These are phyloP conservation scores for Dendrostoma leiphaemia DNA, from an alignment of 2,329 filamentous ascomycete genomes.

Conservation along the genomic window DNA sequence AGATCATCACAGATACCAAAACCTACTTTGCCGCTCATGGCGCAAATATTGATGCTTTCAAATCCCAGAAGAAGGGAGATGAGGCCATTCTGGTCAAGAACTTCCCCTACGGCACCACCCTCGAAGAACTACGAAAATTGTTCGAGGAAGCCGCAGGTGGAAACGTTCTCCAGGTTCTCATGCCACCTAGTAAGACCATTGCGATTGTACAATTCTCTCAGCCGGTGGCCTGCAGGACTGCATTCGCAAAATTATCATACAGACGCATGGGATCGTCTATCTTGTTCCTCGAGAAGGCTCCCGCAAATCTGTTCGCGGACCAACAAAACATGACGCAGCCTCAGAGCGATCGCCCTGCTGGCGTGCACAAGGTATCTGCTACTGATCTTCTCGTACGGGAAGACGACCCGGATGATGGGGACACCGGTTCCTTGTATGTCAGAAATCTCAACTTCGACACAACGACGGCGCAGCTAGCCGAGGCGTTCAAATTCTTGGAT, in stretches of 20 bases:
- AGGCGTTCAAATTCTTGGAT: slow-evolving; percentile 76
- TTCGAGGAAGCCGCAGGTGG: slow-evolving; percentile 76
- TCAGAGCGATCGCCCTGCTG: slow-evolving; percentile 36
- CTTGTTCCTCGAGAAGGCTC: slow-evolving; percentile 90
- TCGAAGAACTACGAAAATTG: slow-evolving; percentile 73
- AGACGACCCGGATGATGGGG: slow-evolving; percentile 50
- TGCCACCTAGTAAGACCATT: slow-evolving; percentile 90
- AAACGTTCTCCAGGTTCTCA: slow-evolving; percentile 75
- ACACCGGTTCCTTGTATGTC: slow-evolving; percentile 84
- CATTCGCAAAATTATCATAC: slow-evolving; percentile 84
- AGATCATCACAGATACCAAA: slow-evolving; percentile 95
- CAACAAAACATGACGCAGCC: slow-evolving; percentile 26
- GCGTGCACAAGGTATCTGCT: slow-evolving; percentile 62
- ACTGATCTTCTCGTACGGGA: slow-evolving; percentile 65
- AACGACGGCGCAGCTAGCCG: slow-evolving; percentile 70
- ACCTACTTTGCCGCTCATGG: slow-evolving; percentile 84
- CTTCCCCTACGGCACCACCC: slow-evolving; percentile 78
- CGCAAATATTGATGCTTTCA: slow-evolving; percentile 90
- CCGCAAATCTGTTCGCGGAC: slow-evolving; percentile 70
- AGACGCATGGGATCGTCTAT: slow-evolving; percentile 88
- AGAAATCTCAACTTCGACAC: slow-evolving; percentile 93
- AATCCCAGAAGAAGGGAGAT: slow-evolving; percentile 79
- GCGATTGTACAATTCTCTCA: slow-evolving; percentile 88
- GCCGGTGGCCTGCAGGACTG: slow-evolving; percentile 74
- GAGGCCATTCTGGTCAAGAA: slow-evolving; percentile 91